A percentile compares a stretch with the other conserved stretches of the same genome.
phyloP scores from a whole-genome alignment of 2,329 filamentous ascomycete genomes.

The Pseudogymnoascus sp. region DNA sequence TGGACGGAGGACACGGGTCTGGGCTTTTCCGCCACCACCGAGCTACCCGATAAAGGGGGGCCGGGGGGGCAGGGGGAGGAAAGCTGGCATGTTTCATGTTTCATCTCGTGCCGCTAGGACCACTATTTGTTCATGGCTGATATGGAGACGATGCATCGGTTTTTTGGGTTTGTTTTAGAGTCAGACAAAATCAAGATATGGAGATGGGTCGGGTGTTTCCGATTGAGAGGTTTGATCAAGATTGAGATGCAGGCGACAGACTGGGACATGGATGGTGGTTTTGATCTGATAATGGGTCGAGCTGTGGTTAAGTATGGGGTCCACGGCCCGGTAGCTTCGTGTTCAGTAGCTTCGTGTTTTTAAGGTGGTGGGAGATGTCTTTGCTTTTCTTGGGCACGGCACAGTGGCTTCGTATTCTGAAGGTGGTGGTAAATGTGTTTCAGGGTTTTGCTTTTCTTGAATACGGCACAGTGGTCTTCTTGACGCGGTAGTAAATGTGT shows the following conservation, averaged over 20 bases:
- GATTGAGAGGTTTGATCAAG: neutral
- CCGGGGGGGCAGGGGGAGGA: too few relatives aligned
- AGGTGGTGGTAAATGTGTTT: too few relatives aligned
- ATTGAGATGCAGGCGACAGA: neutral
- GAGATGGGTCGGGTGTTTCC: neutral
- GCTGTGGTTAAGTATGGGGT: neutral
- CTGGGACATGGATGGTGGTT: neutral
- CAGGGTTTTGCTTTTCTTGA: too few relatives aligned
- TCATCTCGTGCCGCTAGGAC: neutral
- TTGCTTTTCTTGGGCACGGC: too few relatives aligned
- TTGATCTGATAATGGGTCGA: neutral
- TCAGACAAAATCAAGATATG: neutral
- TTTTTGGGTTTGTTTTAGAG: neutral
- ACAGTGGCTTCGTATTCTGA: too few relatives aligned
- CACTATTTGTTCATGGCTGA: neutral
- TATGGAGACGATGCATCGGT: neutral
- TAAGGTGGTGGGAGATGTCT: too few relatives aligned
- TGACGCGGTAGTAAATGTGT: neutral
- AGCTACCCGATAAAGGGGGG: neutral
- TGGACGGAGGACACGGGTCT: neutral
- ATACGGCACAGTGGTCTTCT: too few relatives aligned
- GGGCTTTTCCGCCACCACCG: neutral
- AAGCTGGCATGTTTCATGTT: slow-evolving; percentile 1
- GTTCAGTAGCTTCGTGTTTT: too few relatives aligned
- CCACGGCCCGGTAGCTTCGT: neutral